These are phyloP conservation scores for Apocynum venetum DNA, from an alignment of 257 asterid genomes.

Conservation along the genomic window DNA sequence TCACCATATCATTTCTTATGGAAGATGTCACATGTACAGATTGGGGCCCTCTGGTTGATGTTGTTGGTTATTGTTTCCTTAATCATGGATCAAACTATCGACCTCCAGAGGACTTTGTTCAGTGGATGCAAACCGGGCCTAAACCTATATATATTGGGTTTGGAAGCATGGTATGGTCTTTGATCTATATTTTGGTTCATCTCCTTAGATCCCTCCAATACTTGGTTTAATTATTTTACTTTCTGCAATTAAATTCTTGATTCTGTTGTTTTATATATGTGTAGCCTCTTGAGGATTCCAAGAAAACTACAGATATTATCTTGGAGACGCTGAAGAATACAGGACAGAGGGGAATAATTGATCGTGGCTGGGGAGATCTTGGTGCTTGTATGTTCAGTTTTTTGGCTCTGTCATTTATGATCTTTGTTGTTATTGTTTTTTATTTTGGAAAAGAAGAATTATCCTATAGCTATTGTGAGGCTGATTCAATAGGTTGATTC, in stretches of 20 bases:
- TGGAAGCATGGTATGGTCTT: conserved; percentile 89
- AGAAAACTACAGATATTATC: conserved; percentile 61
- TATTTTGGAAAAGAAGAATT: not conserved
- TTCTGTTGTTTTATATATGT: conserved; percentile 15
- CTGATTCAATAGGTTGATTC: not conserved
- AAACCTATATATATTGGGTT: conserved; percentile 89
- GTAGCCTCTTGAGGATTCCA: conserved; percentile 91
- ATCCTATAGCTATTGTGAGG: not conserved
- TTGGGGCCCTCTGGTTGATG: conserved; percentile 95
- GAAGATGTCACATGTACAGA: conserved; percentile 45
- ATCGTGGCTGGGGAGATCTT: conserved; percentile 99
- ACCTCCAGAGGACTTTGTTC: conserved; percentile 65
- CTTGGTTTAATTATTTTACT: not conserved
- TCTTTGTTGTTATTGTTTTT: conserved; percentile 10
- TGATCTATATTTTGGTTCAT: not conserved
- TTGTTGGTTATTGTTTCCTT: conserved; percentile 89
- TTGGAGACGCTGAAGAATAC: conserved; percentile 81
- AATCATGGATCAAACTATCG: conserved; percentile 67
- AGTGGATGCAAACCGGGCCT: conserved; percentile 79
- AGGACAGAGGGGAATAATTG: conserved; percentile 94
- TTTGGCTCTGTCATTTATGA: not conserved
- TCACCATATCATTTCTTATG: not conserved
- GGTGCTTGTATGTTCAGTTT: conserved; percentile 67
- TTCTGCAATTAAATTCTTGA: not conserved
- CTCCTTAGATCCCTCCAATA: not conserved